Conservation (phyloP, 331 rosid genomes). For the Quercus phellos region DNA sequence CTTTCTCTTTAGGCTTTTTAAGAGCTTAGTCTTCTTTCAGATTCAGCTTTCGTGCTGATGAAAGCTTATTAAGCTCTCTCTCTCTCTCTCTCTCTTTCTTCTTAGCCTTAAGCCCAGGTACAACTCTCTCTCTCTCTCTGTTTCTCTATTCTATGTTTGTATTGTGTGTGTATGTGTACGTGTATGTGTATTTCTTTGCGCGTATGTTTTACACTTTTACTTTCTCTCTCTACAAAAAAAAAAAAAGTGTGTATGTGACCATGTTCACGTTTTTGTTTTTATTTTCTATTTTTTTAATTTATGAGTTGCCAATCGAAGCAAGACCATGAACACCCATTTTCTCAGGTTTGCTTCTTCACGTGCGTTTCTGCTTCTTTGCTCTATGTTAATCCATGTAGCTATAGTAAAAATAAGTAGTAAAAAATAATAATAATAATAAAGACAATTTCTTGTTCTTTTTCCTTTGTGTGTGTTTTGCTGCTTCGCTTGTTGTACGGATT, state of each 20-base stretch:
- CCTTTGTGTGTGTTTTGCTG: not conserved
- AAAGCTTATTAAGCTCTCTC: constrained; percentile 35
- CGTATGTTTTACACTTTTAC: not conserved
- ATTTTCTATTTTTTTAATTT: constrained; percentile 26
- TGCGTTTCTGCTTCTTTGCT: constrained; percentile 28
- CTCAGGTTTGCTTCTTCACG: constrained; percentile 48
- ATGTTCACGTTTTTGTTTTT: constrained; percentile 51
- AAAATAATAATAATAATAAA: not conserved
- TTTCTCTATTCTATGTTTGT: not conserved
- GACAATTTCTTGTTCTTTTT: not conserved
- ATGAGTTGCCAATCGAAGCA: constrained; percentile 46
- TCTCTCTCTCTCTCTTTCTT: not conserved
- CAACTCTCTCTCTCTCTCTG: not conserved
- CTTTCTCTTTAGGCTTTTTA: constrained; percentile 9
- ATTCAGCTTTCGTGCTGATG: constrained; percentile 65
- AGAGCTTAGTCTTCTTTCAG: constrained; percentile 22
- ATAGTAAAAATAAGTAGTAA: constrained; percentile 1
- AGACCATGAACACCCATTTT: constrained; percentile 52
- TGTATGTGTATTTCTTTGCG: constrained; percentile 7
- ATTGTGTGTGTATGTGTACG: not conserved
- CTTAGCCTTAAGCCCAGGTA: constrained; percentile 42
- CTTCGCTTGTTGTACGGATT: constrained; percentile 30
- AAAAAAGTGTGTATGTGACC: not conserved
- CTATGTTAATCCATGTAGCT: constrained; percentile 45
- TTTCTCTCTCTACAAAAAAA: constrained; percentile 11